Evolutionary conservation across 192 early-diverging fungal species (phyloP), one percentile per base, ranked within the genome.

Genomic region (Entrophospora sp.): DNA sequence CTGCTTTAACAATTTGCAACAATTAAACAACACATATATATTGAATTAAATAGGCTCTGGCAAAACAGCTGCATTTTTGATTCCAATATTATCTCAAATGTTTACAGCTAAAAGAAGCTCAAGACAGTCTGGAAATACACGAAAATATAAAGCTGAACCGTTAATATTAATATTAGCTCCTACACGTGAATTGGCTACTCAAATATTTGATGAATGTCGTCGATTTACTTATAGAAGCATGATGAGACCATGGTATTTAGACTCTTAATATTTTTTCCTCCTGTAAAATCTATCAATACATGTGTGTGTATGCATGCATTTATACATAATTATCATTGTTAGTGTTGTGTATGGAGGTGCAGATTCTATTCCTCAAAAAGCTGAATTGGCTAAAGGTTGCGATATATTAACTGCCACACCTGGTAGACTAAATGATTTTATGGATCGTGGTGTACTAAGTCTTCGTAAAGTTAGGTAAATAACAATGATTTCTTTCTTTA

Each of bases 321-420:
- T n/a, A n/a, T 46, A 46, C 3, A 16, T n/a, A 48, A 62, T 57
- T 55, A 67, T 66, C 25, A 63, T 61, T 14, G 6, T 70, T 81
- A 75, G 87, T 64, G 93, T 91, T 42, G 86, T 94, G 5, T 98
- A 98, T 71, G 96, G 96, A 64, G 96, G 96, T 68, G 87, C 89
- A 16, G 89, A 92, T 43, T 78, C 86, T 61, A 66, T 75, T 34
- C 76, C 85, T 56, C 95, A 97, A 75, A 77, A 87, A 34, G 75
- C 80, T 34, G 85, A 93, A 71, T 71, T 95, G 22, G 82, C 85
- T 66, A 83, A 87, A 59, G 95, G 95, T 27, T 95, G 93, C 73
- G 92, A 94, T 64, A 73, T 98, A 24, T 79, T 98, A 6, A 87
- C 96, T 22, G 96, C 95, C 22, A 96, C 95, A 7, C 96, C 96